Base-by-base conservation (phyloP, 202 grass and related monocot species). In the Panicum hallii region DNA sequence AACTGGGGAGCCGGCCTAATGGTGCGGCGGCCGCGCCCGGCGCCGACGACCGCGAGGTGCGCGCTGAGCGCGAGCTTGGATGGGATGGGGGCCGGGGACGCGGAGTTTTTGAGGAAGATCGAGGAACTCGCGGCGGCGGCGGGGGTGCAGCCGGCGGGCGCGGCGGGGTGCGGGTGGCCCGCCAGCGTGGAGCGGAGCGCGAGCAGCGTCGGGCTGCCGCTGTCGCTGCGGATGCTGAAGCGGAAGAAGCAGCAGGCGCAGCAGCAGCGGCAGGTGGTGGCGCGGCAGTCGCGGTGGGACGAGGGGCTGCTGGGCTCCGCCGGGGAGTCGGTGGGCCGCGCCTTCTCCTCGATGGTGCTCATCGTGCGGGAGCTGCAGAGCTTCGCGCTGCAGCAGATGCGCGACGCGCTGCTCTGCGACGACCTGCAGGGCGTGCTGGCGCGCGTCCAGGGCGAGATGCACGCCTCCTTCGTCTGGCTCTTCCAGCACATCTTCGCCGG, bases 301-400 rank as follows among this genome's bases (percentile, higher is more conserved):
- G 89, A 89, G 42, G 76, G 63, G 76, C 22, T 82, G 77, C 7
- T 77, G 75, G 86, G 86, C 89, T 81, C 87, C 82, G 14, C 89
- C 11, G 93, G 93, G 0, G 91, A 90, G 23, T 90, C 86, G 9
- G 86, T 99, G 65, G 79, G 88, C 50, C 92, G 90, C 57, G 96
- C 91, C 70, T 99, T 99, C 81, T 96, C 91, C 3, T 99, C 93
- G n/a, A 95, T 99, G 90, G 93, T 99, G 72, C 92, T 99, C 86
- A 99, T 99, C 55, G 82, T 99, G 85, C 90, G 88, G 1, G 96
- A 99, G 88, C 78, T 99, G 30, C 96, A 96, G 68, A 95, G 91
- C 86, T 94, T 90, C 82, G 84, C 88, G 71, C 86, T 99, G 44
- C 89, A 74, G 64, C 89, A 94, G 74, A 95, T 99, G 93, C 81